phyloP scores from a whole-genome alignment of 176 grass and related monocot genomes.

The Eleusine coracana region DNA sequence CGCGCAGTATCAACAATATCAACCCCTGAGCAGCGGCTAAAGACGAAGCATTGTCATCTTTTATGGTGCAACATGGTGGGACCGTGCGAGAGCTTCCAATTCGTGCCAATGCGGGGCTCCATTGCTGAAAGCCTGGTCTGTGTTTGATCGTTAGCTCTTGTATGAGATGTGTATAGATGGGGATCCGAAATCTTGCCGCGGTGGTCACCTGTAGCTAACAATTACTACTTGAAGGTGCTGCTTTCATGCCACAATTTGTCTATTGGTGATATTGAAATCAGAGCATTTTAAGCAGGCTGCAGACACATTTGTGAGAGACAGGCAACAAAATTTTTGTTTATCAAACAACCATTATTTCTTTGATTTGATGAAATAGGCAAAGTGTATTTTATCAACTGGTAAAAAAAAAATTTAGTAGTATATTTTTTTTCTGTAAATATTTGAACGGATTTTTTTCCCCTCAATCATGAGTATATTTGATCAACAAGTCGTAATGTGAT shows the following conservation, averaged over 20 bases:
- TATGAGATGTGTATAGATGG: slow-evolving; percentile 30
- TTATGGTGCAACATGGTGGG: background rate
- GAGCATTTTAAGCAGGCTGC: background rate
- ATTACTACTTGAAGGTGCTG: slow-evolving; percentile 17
- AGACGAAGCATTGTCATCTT: background rate
- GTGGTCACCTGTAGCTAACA: background rate
- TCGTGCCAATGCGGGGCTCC: background rate
- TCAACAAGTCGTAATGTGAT: too few relatives aligned
- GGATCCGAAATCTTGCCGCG: background rate
- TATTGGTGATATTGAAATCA: background rate
- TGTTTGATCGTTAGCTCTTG: background rate
- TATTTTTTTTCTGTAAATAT: too few relatives aligned
- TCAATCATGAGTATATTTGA: too few relatives aligned
- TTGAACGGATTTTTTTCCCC: too few relatives aligned
- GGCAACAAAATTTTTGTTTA: too few relatives aligned
- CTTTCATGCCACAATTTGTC: slow-evolving; percentile 3
- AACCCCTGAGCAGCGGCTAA: slow-evolving; percentile 49
- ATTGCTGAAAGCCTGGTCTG: background rate
- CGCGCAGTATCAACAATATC: slow-evolving; percentile 46
- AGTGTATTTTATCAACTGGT: too few relatives aligned
- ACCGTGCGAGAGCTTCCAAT: background rate
- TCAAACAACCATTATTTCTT: too few relatives aligned
- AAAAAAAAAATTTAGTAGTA: too few relatives aligned
- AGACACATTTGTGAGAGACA: background rate
- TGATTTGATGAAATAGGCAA: too few relatives aligned